A percentile compares a stretch with the other conserved stretches of the same genome.
Evolutionary conservation across 2,329 filamentous ascomycete genomes (phyloP).

Genomic region (Diaporthe sp.): DNA sequence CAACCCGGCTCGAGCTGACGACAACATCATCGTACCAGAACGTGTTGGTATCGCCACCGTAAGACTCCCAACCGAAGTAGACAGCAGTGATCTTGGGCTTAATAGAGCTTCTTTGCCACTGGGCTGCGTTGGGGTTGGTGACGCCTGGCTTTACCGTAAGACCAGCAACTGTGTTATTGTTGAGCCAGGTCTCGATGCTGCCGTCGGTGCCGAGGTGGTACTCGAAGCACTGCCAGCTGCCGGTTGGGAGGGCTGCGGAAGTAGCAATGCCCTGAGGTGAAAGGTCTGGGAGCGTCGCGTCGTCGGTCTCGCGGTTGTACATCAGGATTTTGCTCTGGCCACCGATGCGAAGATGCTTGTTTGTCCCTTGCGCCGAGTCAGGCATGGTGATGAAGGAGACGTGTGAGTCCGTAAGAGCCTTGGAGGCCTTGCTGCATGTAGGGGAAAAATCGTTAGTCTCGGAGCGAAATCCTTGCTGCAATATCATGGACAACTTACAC

Average conservation of each 20-base stretch:
- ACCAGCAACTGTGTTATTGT: conserved; percentile 60
- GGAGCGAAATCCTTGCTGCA: no score
- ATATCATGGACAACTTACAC: conserved; percentile 56
- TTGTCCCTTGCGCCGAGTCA: conserved; percentile 63
- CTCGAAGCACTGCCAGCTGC: conserved; percentile 68
- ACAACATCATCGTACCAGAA: conserved; percentile 72
- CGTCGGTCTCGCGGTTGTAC: conserved; percentile 73
- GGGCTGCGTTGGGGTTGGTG: conserved; percentile 60
- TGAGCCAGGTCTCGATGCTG: conserved; percentile 70
- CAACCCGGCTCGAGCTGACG: conserved; percentile 58
- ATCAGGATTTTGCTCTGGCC: conserved; percentile 70
- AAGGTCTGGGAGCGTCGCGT: conserved; percentile 70
- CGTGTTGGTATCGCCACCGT: conserved; percentile 69
- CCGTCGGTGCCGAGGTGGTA: conserved; percentile 69
- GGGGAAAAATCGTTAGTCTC: background rate
- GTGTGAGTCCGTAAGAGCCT: conserved; percentile 67
- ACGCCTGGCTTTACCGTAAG: conserved; percentile 59
- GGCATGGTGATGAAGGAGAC: conserved; percentile 74
- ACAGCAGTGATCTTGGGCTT: conserved; percentile 64
- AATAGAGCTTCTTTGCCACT: conserved; percentile 61
- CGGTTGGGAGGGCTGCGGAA: conserved; percentile 61
- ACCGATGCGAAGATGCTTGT: conserved; percentile 71
- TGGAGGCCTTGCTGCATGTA: conserved; percentile 61
- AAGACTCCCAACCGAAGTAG: conserved; percentile 73
- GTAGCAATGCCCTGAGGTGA: conserved; percentile 68